Evolutionary conservation across 2,329 filamentous ascomycete genomes (phyloP), one percentile per base, ranked within the genome.

Genomic region (Acrocalymma vagum): DNA sequence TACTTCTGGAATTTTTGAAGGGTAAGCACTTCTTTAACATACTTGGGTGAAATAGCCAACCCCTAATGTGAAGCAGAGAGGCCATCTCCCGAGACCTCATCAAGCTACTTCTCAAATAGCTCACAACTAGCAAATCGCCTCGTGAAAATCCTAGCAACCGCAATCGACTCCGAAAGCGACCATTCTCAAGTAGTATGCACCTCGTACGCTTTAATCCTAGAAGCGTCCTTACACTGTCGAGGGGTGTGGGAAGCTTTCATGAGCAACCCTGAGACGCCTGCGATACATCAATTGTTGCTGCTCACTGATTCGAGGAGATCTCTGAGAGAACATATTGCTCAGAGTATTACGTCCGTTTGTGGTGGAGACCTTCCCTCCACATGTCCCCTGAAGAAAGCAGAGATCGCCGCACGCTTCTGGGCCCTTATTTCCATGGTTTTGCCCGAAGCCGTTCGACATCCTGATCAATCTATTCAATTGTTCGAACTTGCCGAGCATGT

Each of bases 321-420:
- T 20, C 30, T 67, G 4, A 63, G 67, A 28, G 50, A 65, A 18
- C 38, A 53, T 6, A 50, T 67, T 29, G 51, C 55, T 10, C 52
- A 45, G 22, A 58, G 59, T 25, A 67, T 71, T 20, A 59, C 62
- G 14, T 69, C 64, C 5, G 53, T 69, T 11, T 70, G 65, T 41
- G 61, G 62, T 11, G 63, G 64, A 16, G 58, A 60, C 34, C 55
- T 70, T 26, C 62, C 65, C n/a, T 62, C 52, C 2, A 64, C 58
- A 5, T 68, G 61, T 24, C 56, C 61, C 11, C 50, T 67, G 17
- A 55, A 39, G 20, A 43, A 50, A 32, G 52, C 37, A 14, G 67
- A 70, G 8, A 58, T 67, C n/a, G 58, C 61, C 15, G 39, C 47
- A 4, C 60, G 57, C 26, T 71, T 68, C 34, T 72, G 70, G 70